Conservation (phyloP, 106 monocot species). For the Allium sativum region DNA sequence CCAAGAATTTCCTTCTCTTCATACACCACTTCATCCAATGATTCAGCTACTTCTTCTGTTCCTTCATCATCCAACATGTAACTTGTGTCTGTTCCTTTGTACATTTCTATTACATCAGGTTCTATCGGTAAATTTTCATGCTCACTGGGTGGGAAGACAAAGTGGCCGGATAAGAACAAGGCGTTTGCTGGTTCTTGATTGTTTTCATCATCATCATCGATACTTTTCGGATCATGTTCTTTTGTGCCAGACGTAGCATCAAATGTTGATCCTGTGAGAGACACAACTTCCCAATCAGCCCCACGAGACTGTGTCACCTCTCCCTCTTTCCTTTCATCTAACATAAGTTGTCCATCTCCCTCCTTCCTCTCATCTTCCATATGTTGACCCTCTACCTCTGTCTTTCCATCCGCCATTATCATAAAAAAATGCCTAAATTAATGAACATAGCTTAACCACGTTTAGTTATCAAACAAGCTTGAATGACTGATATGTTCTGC, state of each 20-base stretch:
- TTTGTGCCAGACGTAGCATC: conserved; percentile 25
- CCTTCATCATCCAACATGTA: conserved; percentile 20
- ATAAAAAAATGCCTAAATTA: too few species aligned
- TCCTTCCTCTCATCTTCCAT: not conserved
- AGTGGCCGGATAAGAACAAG: conserved; percentile 54
- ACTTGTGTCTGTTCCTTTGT: conserved; percentile 1
- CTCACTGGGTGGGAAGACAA: conserved; percentile 80
- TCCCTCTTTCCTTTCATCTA: conserved; percentile 25
- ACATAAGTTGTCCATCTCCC: conserved; percentile 8
- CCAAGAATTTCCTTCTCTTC: conserved; percentile 21
- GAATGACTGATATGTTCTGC: too few species aligned
- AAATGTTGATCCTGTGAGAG: conserved; percentile 44
- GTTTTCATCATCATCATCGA: conserved; percentile 9
- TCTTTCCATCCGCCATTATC: too few species aligned
- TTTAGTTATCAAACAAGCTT: too few species aligned
- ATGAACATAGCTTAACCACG: too few species aligned
- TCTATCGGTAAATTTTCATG: conserved; percentile 74
- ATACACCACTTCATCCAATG: conserved; percentile 19
- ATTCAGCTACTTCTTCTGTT: conserved; percentile 11
- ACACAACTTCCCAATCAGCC: conserved; percentile 65
- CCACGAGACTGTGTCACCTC: conserved; percentile 22
- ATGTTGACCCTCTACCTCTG: too few species aligned
- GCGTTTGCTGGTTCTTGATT: conserved; percentile 24
- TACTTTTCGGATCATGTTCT: conserved; percentile 8
- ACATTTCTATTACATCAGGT: conserved; percentile 25